Percentiles rank a stretch among this genome's conserved stretches.
Conservation (phyloP, 768 basidiomycete species). For the Pulveroboletus sp. region DNA sequence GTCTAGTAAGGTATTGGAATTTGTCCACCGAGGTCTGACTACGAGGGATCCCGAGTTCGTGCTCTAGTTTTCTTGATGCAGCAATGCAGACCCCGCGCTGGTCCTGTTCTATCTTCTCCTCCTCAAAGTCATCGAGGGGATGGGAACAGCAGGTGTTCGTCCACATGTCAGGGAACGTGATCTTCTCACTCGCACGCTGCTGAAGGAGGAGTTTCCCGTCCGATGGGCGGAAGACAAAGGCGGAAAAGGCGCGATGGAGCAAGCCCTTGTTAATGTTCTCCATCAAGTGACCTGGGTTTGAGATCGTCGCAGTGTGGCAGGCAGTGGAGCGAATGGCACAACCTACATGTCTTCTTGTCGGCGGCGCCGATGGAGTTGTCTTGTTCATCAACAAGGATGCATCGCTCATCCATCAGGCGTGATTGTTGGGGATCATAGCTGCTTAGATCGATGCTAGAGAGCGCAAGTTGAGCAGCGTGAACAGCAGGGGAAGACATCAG, state of each 20-base stretch:
- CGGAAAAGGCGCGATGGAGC: constrained; percentile 96
- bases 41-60: constrained; percentile 90
- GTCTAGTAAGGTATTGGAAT: constrained; percentile 93
- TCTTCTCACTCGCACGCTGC: constrained; percentile 95
- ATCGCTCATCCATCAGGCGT: constrained; percentile 91
- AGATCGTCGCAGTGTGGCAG: neutral
- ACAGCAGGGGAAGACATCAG: constrained; percentile 58
- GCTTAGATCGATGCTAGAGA: constrained; percentile 73
- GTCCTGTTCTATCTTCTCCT: constrained; percentile 69
- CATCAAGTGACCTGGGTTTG: constrained; percentile 79
- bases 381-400: constrained; percentile 87
- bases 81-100: constrained; percentile 85
- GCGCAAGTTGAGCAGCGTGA: constrained; percentile 54
- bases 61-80: constrained; percentile 92
- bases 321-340: constrained; percentile 10
- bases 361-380: constrained; percentile 80
- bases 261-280: constrained; percentile 91
- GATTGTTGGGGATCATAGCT: constrained; percentile 91
- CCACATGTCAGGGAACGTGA: constrained; percentile 99
- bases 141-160: constrained; percentile 99
- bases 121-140: constrained; percentile 87
- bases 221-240: constrained; percentile 90
- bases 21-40: constrained; percentile 72
- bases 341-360: constrained; percentile 94
- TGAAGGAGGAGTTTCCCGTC: constrained; percentile 93